A percentile compares a stretch with the other conserved stretches of the same genome.
Conservation (phyloP, 495 filamentous ascomycete genomes). For the Xylaria telfairii region DNA sequence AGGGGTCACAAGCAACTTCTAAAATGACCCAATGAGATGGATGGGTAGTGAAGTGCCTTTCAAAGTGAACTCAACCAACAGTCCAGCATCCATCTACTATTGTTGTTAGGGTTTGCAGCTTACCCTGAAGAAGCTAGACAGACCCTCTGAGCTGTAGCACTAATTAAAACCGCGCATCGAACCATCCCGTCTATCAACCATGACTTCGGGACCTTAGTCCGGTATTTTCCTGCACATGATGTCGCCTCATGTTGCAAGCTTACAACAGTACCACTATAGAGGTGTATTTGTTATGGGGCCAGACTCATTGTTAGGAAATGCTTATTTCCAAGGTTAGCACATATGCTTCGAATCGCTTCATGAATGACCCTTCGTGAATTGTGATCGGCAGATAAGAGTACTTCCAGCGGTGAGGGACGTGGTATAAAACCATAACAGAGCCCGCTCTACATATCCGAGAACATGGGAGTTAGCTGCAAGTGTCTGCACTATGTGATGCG, state of each 20-base stretch:
- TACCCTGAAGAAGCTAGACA: not conserved
- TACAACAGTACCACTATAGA: not conserved
- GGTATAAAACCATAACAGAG: not conserved
- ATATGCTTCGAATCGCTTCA: not conserved
- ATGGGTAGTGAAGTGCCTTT: not conserved
- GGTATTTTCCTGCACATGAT: not conserved
- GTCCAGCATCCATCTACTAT: not conserved
- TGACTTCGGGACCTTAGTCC: not conserved
- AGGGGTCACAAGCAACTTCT: not conserved
- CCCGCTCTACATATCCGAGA: not conserved
- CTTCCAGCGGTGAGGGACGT: not conserved
- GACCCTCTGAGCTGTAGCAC: not conserved
- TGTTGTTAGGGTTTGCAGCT: not conserved
- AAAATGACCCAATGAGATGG: not conserved
- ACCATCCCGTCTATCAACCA: not conserved
- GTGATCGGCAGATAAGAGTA: not conserved
- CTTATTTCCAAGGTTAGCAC: not conserved
- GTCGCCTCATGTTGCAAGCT: not conserved
- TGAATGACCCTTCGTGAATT: not conserved
- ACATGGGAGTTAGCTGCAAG: not conserved
- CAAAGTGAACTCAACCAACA: not conserved
- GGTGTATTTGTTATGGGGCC: not conserved
- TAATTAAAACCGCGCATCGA: not conserved
- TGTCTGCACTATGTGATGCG: not conserved
- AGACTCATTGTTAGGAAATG: not conserved